Conservation (phyloP, 495 filamentous ascomycete species). For the Xylaria longipes region DNA sequence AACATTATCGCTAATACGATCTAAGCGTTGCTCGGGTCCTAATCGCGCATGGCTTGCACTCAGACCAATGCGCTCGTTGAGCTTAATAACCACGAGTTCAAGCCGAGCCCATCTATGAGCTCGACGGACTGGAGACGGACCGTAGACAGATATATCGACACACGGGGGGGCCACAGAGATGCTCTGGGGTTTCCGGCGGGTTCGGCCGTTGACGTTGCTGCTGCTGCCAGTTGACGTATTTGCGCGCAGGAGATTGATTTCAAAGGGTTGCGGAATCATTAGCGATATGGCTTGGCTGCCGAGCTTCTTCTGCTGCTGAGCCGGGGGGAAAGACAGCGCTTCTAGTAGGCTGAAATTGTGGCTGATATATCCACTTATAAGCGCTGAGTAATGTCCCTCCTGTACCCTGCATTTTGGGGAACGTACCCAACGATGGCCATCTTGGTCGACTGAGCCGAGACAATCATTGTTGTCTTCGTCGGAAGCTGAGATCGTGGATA, state of each 20-base stretch:
- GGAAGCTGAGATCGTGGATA: not conserved
- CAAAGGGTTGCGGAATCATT: conserved; percentile 21
- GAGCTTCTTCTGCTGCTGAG: not conserved
- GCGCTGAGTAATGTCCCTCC: conserved; percentile 19
- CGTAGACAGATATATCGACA: not conserved
- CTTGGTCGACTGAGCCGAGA: not conserved
- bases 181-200: not conserved
- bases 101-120: not conserved
- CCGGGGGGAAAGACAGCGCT: not conserved
- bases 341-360: conserved; percentile 15
- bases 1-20: conserved; percentile 25
- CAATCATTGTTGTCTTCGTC: not conserved
- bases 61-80: conserved; percentile 3
- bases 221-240: not conserved
- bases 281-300: conserved; percentile 6
- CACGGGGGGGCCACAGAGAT: not conserved
- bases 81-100: not conserved
- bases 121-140: not conserved
- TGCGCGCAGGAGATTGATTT: conserved; percentile 13
- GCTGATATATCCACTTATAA: conserved; percentile 17
- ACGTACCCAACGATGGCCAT: not conserved
- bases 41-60: not conserved
- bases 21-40: not conserved
- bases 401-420: not conserved
- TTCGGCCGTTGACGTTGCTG: not conserved